Conservation (phyloP, 2,329 filamentous ascomycete species). For the Microdochium paspali region DNA sequence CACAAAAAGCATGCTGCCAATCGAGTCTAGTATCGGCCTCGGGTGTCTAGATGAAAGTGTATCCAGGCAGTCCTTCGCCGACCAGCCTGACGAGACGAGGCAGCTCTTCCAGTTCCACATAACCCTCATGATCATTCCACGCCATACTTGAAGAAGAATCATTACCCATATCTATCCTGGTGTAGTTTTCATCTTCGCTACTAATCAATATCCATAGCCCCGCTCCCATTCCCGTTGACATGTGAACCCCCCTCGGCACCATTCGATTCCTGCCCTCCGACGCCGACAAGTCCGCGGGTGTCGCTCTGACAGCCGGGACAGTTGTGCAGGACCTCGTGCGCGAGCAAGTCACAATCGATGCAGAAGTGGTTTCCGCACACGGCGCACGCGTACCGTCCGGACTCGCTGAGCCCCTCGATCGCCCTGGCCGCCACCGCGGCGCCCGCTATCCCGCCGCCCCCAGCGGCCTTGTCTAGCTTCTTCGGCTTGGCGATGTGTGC, state of each 20-base stretch:
- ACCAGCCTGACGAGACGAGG: no score
- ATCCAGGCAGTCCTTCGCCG: no score
- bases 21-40: no score
- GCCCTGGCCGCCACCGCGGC: slow-evolving; percentile 11
- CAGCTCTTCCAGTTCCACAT: no score
- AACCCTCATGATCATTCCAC: no score
- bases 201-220: slow-evolving; percentile 35
- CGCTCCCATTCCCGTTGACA: no score
- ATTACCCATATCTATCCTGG: neutral
- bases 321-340: slow-evolving; percentile 90
- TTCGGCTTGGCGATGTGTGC: slow-evolving; percentile 6
- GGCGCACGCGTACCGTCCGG: slow-evolving; percentile 78
- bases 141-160: no score
- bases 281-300: slow-evolving; percentile 18
- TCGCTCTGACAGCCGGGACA: slow-evolving; percentile 78
- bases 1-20: no score
- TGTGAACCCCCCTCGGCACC: no score
- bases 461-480: slow-evolving; percentile 12
- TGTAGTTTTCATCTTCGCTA: slow-evolving; percentile 9
- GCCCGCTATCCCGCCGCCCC: slow-evolving; percentile 9
- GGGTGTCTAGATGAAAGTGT: no score
- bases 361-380: slow-evolving; percentile 90
- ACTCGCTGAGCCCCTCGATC: slow-evolving; percentile 67
- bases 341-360: slow-evolving; percentile 94
- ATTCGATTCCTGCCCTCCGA: slow-evolving; percentile 3